Base-by-base conservation (phyloP, 768 basidiomycete genomes). In the Agaricus bisporus region DNA sequence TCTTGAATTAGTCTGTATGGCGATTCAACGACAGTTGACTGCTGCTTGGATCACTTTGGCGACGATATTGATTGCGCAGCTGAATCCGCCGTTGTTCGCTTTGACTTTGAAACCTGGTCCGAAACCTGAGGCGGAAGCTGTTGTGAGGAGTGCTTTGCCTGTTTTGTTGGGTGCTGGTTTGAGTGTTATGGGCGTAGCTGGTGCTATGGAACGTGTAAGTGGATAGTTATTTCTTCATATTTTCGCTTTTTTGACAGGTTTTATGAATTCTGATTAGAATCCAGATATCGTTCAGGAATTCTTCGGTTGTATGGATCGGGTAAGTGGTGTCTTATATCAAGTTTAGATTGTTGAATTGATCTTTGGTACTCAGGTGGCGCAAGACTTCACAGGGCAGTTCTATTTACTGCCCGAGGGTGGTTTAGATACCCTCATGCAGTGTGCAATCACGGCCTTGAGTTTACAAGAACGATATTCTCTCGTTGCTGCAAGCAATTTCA, bases 231-330 rank as follows among this genome's bases (percentile, higher is more conserved):
- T 49, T 41, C 22, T 25, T 48, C 36, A 22, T 36, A 41, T 10
- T 29, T 18, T 36, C 36, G 41, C 9, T 26, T 10, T 3, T 6
- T 17, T 52, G n/a, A 44, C 14, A 29, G 18, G 14, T 18, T 9
- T 35, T 36, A 6, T 18, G n/a, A n/a, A 5, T 15, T 25, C 1
- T n/a, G 41, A 26, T 42, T 51, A 95, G 91, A 91, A 95, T 63
- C 93, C 94, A 0, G 94, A 95, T 64, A 81, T 95, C 25, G 90
- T 92, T 14, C 91, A 93, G 63, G 84, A 83, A 22, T 95, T 94
- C 67, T 95, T 95, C 68, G 76, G 76, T 8, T 94, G 84, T 63
- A 78, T 89, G 74, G 89, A 91, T 42, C 77, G 81, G 42, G 89
- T 90, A 56, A 44, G 79, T 73, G 15, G 25, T 5, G 28, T 54